A percentile compares a stretch with the other conserved stretches of the same genome.
Conservation (phyloP, 1,139 yeast species). For the Saccharomyces hybrid region DNA sequence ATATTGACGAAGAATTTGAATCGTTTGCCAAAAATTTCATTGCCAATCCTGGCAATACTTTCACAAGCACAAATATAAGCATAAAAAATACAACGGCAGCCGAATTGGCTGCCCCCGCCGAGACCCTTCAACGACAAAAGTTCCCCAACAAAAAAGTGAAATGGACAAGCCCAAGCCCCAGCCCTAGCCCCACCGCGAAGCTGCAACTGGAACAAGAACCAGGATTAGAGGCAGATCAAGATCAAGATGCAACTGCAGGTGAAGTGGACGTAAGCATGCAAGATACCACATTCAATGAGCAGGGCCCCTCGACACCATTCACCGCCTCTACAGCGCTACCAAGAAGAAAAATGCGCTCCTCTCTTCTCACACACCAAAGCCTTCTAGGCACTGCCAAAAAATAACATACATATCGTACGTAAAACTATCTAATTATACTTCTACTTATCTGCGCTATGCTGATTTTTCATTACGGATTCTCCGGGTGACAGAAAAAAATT, state of each 20-base stretch:
- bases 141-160: neutral
- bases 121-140: neutral
- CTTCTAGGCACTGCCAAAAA: neutral
- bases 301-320: neutral
- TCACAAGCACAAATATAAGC: neutral
- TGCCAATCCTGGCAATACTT: constrained; percentile 3
- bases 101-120: neutral
- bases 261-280: constrained; percentile 22
- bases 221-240: too few species aligned
- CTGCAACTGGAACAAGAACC: neutral
- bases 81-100: neutral
- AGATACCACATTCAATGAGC: constrained; percentile 11
- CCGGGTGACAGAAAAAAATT: neutral
- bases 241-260: constrained; percentile 10
- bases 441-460: too few species aligned
- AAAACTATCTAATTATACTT: neutral
- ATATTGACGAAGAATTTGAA: constrained; percentile 27
- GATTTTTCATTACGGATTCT: neutral
- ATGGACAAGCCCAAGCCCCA: neutral
- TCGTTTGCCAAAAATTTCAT: constrained; percentile 19
- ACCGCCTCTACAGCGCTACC: neutral
- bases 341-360: neutral
- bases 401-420: neutral
- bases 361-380: neutral
- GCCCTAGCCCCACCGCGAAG: neutral